Conservation (phyloP, 768 basidiomycete genomes). For the Mycena amicta region DNA sequence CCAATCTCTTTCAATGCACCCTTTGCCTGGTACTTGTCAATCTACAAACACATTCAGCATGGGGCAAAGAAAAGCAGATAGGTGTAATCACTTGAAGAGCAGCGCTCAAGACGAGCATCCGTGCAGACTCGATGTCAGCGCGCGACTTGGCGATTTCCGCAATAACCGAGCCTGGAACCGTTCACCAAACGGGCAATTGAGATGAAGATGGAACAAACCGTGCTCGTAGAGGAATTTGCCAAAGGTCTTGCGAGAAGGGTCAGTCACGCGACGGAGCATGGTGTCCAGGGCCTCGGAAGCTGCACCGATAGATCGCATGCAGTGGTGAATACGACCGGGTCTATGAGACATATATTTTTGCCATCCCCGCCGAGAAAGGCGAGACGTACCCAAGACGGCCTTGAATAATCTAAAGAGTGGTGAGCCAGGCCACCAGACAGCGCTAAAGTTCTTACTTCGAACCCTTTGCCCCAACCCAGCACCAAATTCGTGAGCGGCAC, state of each 20-base stretch:
- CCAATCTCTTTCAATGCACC: slow-evolving; percentile 97
- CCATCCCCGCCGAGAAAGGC: no score
- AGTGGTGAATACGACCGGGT: slow-evolving; percentile 95
- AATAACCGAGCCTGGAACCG: slow-evolving; percentile 71
- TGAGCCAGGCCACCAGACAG: neutral
- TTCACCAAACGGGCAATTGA: neutral
- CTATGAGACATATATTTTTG: slow-evolving; percentile 42
- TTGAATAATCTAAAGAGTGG: slow-evolving; percentile 76
- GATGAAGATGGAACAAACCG: slow-evolving; percentile 47
- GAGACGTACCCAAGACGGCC: slow-evolving; percentile 82
- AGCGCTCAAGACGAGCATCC: slow-evolving; percentile 89
- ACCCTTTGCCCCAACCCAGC: slow-evolving; percentile 92
- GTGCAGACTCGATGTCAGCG: slow-evolving; percentile 88
- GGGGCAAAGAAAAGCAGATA: no score
- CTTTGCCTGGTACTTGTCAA: slow-evolving; percentile 89
- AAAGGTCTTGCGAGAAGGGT: slow-evolving; percentile 89
- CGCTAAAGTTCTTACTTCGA: slow-evolving; percentile 59
- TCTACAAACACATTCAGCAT: no score
- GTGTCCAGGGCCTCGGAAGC: slow-evolving; percentile 85
- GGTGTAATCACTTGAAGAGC: no score
- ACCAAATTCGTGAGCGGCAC: slow-evolving; percentile 84
- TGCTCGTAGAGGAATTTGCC: slow-evolving; percentile 91
- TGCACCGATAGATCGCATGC: slow-evolving; percentile 95
- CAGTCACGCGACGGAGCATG: slow-evolving; percentile 91
- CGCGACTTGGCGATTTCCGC: slow-evolving; percentile 90